Base-by-base conservation (phyloP, 2,329 filamentous ascomycete genomes). In the Tothia fuscella region DNA sequence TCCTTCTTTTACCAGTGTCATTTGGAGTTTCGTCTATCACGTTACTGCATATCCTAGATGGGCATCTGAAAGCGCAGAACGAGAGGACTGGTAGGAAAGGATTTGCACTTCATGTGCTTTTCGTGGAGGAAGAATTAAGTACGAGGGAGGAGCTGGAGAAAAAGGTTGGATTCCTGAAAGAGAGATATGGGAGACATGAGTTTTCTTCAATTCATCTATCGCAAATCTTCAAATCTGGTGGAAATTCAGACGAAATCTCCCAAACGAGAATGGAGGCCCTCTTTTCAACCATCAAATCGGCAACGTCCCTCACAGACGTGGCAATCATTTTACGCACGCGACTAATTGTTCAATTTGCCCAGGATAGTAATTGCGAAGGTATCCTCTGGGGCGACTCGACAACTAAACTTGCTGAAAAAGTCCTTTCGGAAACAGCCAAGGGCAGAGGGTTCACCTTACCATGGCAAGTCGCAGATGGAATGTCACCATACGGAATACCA, bases 311-410 rank as follows among this genome's bases (percentile, higher is more conserved):
- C 49, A 68, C 77, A 14, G 91, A 98, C 56, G 65, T 93, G 4
- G 61, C 79, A 21, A 70, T 75, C 12, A 74, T 86, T 20, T 66
- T 96, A 20, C 70, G 80, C 25, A 80, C 77, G 5, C 76, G 83
- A 50, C 65, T 93, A 4, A 71, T 95, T 24, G 66, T 86, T 38
- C 65, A 74, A 33, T 65, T 76, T 33, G 82, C 83, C 7, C 69
- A 73, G 47, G 58, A 65, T 13, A 62, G 70, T 21, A 62, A 56
- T 10, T 91, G 79, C 56, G 74, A 80, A 48, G 78, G 77, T 10
- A 71, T 96, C 31, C 62, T 96, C 2, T 80, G 91, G 60, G 88
- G 84, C 17, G 80, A 89, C 61, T 93, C 78, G 49, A 94, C 91
- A 16, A 95, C 87, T 4, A 76, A 79, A 13, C 76, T 98, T 22